Base-by-base conservation (phyloP, 2,329 filamentous ascomycete species). In the Emericellopsis atlantica region DNA sequence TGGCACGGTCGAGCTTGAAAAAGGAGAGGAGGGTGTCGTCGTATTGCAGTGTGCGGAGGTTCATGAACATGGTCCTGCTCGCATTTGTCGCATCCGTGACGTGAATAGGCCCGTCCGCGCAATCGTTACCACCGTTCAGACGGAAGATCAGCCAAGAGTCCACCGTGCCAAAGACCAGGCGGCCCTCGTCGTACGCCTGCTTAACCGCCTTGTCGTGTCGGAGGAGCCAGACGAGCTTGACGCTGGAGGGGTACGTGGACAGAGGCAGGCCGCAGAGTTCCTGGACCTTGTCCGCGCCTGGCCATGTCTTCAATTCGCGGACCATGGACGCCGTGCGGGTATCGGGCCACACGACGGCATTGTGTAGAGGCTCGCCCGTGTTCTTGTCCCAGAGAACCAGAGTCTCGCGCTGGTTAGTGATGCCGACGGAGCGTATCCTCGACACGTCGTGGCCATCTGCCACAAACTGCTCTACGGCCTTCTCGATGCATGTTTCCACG, bases 61-160 rank as follows among this genome's bases (percentile, higher is more conserved):
- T 85, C 78, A 89, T 85, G 60, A 92, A 88, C 84, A 89, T 93
- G 45, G 88, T 95, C 48, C 84, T 69, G 4, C 81, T 86, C 15
- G 85, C 84, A 56, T 92, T 92, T 43, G 82, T 84, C 5, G 81
- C 74, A 52, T 92, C 85, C 2, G 84, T 87, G 44, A 90, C 82
- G 55, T 81, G 76, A 40, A 84, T 58, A 42, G 80, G 74, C 41
- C 70, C 74, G 43, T 73, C 71, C 32, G 66, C 70, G 14, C 79
- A 79, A 43, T 84, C 84, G 51, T 88, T 83, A 39, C 80, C 80
- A 43, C 84, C 84, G 51, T 89, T 84, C 39, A 90, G 70, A 57
- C 85, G 84, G 64, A 83, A 90, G 24, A 86, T 67, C 45, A 92
- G 63, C 85, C 85, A 92, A 2, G 81, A 72, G 55, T 92, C 85